Conservation (phyloP, 2,329 filamentous ascomycete species). For the Colletotrichum sp. region DNA sequence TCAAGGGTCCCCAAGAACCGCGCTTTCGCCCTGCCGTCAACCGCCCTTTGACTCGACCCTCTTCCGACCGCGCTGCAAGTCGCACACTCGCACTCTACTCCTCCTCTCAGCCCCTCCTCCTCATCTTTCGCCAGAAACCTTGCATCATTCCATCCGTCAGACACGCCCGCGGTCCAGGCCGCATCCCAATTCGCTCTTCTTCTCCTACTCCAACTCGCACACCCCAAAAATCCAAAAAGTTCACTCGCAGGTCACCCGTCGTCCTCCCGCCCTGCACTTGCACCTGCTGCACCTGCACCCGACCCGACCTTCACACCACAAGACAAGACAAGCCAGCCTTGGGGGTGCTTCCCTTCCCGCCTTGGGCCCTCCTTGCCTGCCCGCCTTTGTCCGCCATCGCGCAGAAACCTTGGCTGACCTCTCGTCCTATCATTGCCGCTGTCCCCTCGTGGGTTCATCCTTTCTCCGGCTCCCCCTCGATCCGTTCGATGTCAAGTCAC, state of each 20-base stretch:
- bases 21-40: constrained; percentile 12
- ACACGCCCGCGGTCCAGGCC: constrained; percentile 4
- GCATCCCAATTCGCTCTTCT: background rate
- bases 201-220: background rate
- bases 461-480: constrained; percentile 18
- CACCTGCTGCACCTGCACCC: background rate
- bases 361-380: constrained; percentile 10
- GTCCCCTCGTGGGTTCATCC: constrained; percentile 18
- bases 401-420: constrained; percentile 1
- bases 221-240: background rate
- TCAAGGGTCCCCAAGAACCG: constrained; percentile 9
- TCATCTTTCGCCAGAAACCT: constrained; percentile 8
- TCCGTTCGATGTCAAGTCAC: constrained; percentile 20
- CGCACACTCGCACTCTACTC: background rate
- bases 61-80: background rate
- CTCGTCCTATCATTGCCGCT: constrained; percentile 19
- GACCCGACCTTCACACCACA: background rate
- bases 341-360: background rate
- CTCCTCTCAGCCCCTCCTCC: background rate
- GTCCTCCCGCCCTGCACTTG: background rate
- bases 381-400: background rate
- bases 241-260: background rate
- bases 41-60: constrained; percentile 14
- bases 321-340: background rate
- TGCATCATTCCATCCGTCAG: constrained; percentile 12